These are phyloP conservation scores for Metarhizium brunneum DNA, from an alignment of 2,329 filamentous ascomycete genomes.

Conservation along the genomic window DNA sequence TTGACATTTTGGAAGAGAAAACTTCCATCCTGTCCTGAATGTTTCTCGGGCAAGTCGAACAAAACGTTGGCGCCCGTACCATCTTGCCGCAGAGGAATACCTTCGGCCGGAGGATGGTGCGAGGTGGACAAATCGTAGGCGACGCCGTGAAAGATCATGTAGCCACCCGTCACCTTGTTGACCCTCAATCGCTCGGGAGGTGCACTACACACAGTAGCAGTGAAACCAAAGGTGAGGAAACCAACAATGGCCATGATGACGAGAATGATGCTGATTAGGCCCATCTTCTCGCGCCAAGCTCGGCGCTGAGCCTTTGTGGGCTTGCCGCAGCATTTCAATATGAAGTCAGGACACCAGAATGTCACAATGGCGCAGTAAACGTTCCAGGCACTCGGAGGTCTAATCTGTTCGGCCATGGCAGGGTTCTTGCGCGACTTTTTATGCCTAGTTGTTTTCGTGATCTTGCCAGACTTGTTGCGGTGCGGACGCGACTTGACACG, in stretches of 20 bases:
- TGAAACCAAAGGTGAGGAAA: constrained; percentile 96
- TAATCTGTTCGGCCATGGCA: constrained; percentile 52
- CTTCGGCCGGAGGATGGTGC: constrained; percentile 68
- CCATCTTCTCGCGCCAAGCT: constrained; percentile 98
- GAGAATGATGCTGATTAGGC: constrained; percentile 86
- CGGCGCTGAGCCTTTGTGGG: constrained; percentile 76
- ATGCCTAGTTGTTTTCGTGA: constrained; percentile 29
- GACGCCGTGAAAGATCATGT: constrained; percentile 92
- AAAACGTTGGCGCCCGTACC: constrained; percentile 64
- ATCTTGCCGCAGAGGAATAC: constrained; percentile 51
- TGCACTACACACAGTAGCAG: constrained; percentile 69
- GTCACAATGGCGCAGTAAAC: constrained; percentile 91
- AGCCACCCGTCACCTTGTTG: constrained; percentile 72
- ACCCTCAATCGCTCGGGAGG: constrained; percentile 65
- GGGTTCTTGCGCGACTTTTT: constrained; percentile 37
- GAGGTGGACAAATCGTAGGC: constrained; percentile 78
- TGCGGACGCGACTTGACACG: constrained; percentile 24
- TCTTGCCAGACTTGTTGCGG: constrained; percentile 47
- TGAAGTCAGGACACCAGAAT: constrained; percentile 84
- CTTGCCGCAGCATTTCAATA: constrained; percentile 80
- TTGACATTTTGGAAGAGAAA: constrained; percentile 99
- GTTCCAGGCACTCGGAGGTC: constrained; percentile 84
- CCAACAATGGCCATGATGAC: constrained; percentile 82
- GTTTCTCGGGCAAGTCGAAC: constrained; percentile 72
- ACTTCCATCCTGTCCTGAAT: constrained; percentile 85